A percentile compares a stretch with the other conserved stretches of the same genome.
phyloP scores from a whole-genome alignment of 2,329 filamentous ascomycete species.

The Diplodia corticola region DNA sequence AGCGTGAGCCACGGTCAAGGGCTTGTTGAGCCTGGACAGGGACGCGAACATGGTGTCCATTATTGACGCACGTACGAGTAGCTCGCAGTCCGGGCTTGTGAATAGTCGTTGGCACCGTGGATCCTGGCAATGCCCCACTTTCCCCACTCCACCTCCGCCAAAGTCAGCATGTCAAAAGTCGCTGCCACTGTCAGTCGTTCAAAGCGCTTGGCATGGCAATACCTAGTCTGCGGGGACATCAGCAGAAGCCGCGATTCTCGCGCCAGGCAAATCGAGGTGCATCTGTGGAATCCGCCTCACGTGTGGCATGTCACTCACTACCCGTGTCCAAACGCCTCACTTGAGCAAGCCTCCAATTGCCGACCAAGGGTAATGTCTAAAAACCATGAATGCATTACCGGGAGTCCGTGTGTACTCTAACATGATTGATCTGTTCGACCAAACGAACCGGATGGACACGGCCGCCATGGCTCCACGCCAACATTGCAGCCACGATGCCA shows the following conservation, averaged over 20 bases:
- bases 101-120: background rate
- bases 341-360: conserved; percentile 17
- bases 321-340: background rate
- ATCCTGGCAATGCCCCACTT: background rate
- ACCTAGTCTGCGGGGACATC: background rate
- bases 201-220: background rate
- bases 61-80: no score
- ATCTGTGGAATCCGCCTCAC: no score
- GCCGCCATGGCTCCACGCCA: background rate
- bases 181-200: no score
- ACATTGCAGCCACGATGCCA: background rate
- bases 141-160: background rate
- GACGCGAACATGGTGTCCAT: no score
- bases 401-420: background rate
- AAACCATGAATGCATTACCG: conserved; percentile 16
- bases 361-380: conserved; percentile 20
- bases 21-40: background rate
- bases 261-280: background rate
- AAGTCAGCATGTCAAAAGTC: background rate
- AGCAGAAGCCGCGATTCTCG: background rate
- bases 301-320: background rate
- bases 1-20: background rate
- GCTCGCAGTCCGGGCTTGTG: background rate
- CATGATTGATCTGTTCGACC: background rate
- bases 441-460: background rate